phyloP scores from a whole-genome alignment of 2,329 filamentous ascomycete genomes.

The Cercospora sp. region DNA sequence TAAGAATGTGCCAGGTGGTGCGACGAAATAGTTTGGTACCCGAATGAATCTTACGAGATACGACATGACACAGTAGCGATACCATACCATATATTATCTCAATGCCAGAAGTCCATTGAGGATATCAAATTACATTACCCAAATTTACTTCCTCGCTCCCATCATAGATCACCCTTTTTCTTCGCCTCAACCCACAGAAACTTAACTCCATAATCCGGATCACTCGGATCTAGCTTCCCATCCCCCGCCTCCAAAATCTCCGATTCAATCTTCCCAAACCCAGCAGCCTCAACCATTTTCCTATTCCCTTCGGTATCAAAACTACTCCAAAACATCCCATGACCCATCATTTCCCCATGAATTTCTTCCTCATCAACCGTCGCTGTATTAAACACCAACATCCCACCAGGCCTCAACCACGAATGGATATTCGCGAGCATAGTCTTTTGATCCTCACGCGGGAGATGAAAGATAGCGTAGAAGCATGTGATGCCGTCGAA shows the following conservation, averaged over 20 bases:
- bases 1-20: conserved; percentile 29
- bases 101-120: conserved; percentile 8
- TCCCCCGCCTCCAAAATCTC: conserved; percentile 28
- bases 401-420: conserved; percentile 29
- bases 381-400: conserved; percentile 30
- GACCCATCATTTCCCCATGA: conserved; percentile 32
- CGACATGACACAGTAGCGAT: not conserved
- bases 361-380: conserved; percentile 31
- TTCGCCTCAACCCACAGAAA: conserved; percentile 31
- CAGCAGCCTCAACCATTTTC: conserved; percentile 40
- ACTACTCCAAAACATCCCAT: conserved; percentile 34
- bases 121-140: not conserved
- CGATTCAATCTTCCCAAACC: conserved; percentile 35
- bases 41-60: not conserved
- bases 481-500: conserved; percentile 29
- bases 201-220: conserved; percentile 31
- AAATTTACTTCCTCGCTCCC: not conserved
- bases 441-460: conserved; percentile 26
- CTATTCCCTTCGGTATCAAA: conserved; percentile 38
- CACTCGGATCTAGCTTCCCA: conserved; percentile 24
- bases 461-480: conserved; percentile 34
- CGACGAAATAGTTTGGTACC: conserved; percentile 4
- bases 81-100: not conserved
- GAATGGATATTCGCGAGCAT: conserved; percentile 25
- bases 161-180: conserved; percentile 10